Evolutionary conservation across 2,329 filamentous ascomycete species (phyloP), one percentile per base, ranked within the genome.

Genomic region (Orbilia brochopaga): DNA sequence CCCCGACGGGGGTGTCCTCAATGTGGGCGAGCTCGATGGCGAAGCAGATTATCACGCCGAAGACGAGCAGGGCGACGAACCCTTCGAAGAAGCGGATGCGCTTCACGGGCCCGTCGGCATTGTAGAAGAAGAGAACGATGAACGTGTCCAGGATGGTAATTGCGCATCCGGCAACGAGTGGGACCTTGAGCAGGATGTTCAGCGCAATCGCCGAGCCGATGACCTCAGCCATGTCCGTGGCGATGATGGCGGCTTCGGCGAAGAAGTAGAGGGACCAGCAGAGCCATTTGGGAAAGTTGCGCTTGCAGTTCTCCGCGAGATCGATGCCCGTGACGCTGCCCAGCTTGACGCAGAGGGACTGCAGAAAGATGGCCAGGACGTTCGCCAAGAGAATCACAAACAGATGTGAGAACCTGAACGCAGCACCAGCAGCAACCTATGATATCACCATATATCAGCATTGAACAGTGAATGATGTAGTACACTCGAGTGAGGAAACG

Each of bases 121-220:
- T 81, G 77, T 90, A 90, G 77, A 90, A 89, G 66, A 89, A 66
- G 1, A 90, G 81, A 58, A 89, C 88, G 37, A 87, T 79, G 78
- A 90, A 84, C 35, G 89, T 87, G 77, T 90, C 88, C 6, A 86
- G 75, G 56, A 90, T 88, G 0, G 87, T 88, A 37, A 90, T 81
- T 17, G 87, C 87, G 74, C 87, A 89, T 15, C 87, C 88, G 0
- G 85, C 87, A 0, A 90, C 86, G 7, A 90, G 80, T 0, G 88
- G 87, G 3, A 90, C 81, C 65, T 85, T 81, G 21, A 87, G 83
- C 32, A 90, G 81, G 13, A 90, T 80, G 74, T 90, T 89, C 54
- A 90, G 80, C 1, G 86, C 87, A 73, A 90, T 89, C 11, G 88
- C 88, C 17, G 86, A 88, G 56, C 88, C 88, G 74, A 90, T 89